A percentile compares a stretch with the other conserved stretches of the same genome.
phyloP scores from a whole-genome alignment of 2,329 filamentous ascomycete species.

The Alternaria gansuensis region DNA sequence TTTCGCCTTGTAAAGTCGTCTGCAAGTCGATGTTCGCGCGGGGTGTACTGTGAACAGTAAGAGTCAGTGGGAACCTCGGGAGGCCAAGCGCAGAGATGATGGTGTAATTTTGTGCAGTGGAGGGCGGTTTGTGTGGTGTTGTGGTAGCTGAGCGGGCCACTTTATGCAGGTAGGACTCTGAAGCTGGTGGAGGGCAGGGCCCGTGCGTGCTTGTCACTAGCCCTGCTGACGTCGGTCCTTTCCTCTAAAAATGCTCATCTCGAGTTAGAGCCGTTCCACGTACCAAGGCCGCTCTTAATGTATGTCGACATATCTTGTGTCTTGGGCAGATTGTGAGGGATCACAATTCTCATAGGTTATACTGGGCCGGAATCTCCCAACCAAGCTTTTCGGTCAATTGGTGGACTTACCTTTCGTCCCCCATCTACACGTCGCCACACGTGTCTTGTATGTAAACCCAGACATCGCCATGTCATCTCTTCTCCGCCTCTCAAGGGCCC shows the following conservation, averaged over 20 bases:
- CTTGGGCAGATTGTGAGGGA: neutral
- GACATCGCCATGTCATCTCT: slow-evolving; percentile 17
- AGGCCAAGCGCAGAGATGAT: slow-evolving; percentile 21
- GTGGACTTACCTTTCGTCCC: neutral
- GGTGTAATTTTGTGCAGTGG: slow-evolving; percentile 37
- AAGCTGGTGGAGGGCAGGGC: slow-evolving; percentile 33
- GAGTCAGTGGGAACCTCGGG: slow-evolving; percentile 21
- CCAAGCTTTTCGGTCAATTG: neutral
- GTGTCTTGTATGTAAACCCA: neutral
- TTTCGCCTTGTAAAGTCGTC: slow-evolving; percentile 28
- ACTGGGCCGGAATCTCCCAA: neutral
- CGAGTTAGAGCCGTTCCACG: neutral
- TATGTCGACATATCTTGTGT: slow-evolving; percentile 1
- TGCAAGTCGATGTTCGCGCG: slow-evolving; percentile 25
- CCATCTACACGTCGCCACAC: neutral
- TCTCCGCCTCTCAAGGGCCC: slow-evolving; percentile 19
- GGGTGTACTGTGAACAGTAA: slow-evolving; percentile 16
- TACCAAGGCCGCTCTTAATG: slow-evolving; percentile 1
- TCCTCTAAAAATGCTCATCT: slow-evolving; percentile 6
- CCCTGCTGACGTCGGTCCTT: slow-evolving; percentile 32
- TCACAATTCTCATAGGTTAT: neutral
- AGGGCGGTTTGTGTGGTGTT: slow-evolving; percentile 34
- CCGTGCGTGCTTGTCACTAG: slow-evolving; percentile 36
- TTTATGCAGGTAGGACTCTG: slow-evolving; percentile 44
- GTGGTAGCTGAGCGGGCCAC: slow-evolving; percentile 40